Evolutionary conservation across 2,329 filamentous ascomycete species (phyloP).

Genomic region (Colletotrichum incanum): DNA sequence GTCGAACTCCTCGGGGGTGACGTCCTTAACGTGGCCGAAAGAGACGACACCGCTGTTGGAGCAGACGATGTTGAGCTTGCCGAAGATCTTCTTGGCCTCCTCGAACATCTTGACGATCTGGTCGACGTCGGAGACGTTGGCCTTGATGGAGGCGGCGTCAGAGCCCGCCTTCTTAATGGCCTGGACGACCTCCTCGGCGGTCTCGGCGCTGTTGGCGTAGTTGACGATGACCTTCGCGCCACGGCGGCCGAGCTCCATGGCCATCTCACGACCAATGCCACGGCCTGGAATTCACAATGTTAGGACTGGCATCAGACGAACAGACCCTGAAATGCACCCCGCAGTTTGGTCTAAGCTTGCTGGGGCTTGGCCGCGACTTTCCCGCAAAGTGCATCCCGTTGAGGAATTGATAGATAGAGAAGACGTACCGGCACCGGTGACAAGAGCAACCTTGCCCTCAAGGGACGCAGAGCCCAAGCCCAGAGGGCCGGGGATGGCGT

Average conservation of each 20-base stretch:
- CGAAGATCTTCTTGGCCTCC: slow-evolving; percentile 74
- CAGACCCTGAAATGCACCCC: slow-evolving; percentile 12
- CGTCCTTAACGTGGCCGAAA: slow-evolving; percentile 79
- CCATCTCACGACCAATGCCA: slow-evolving; percentile 73
- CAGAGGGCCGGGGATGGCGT: slow-evolving; percentile 56
- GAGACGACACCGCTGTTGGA: slow-evolving; percentile 80
- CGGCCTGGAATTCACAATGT: slow-evolving; percentile 56
- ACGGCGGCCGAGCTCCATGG: slow-evolving; percentile 69
- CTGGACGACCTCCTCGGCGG: slow-evolving; percentile 69
- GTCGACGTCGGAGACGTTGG: slow-evolving; percentile 76
- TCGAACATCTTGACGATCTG: slow-evolving; percentile 77
- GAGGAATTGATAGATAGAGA: neutral
- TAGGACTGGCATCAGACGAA: slow-evolving; percentile 24
- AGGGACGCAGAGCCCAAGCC: slow-evolving; percentile 70
- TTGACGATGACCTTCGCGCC: slow-evolving; percentile 73
- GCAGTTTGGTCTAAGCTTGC: slow-evolving; percentile 2
- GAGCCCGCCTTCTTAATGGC: slow-evolving; percentile 70
- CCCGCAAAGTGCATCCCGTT: neutral
- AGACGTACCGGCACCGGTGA: slow-evolving; percentile 74
- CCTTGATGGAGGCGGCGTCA: slow-evolving; percentile 76
- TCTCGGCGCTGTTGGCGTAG: slow-evolving; percentile 70
- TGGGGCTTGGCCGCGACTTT: neutral
- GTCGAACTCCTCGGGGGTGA: slow-evolving; percentile 80
- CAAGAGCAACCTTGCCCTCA: slow-evolving; percentile 87
- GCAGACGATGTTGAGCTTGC: slow-evolving; percentile 79